These are phyloP conservation scores for Aspergillus latus DNA, from an alignment of 2,329 filamentous ascomycete species.

Conservation along the genomic window DNA sequence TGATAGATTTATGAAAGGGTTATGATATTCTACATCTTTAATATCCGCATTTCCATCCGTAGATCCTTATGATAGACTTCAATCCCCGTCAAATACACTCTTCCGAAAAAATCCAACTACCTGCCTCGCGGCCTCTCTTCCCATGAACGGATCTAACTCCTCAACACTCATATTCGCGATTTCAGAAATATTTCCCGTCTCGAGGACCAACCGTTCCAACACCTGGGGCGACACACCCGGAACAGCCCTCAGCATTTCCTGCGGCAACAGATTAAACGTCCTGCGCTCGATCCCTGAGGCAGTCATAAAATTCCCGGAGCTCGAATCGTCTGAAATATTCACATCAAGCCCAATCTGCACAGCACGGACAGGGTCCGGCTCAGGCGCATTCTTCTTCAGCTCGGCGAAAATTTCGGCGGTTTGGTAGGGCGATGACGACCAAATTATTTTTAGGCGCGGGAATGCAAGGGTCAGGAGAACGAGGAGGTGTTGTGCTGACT, in stretches of 20 bases:
- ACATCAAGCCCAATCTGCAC: slow-evolving; percentile 76
- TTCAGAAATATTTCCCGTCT: slow-evolving; percentile 74
- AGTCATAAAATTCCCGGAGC: slow-evolving; percentile 53
- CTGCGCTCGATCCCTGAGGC: slow-evolving; percentile 58
- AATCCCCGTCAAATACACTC: slow-evolving; percentile 53
- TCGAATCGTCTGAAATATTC: slow-evolving; percentile 36
- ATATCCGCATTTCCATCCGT: background rate
- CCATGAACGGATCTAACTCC: slow-evolving; percentile 72
- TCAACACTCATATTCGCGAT: slow-evolving; percentile 80
- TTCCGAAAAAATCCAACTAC: slow-evolving; percentile 81
- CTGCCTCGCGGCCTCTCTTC: slow-evolving; percentile 71
- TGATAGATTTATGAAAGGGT: slow-evolving; percentile 37
- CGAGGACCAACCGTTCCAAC: slow-evolving; percentile 68
- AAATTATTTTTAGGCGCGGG: slow-evolving; percentile 84
- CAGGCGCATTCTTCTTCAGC: slow-evolving; percentile 82
- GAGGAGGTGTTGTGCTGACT: slow-evolving; percentile 86
- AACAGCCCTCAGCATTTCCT: slow-evolving; percentile 84
- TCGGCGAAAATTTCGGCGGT: slow-evolving; percentile 96
- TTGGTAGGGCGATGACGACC: slow-evolving; percentile 90
- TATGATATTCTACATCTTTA: slow-evolving; percentile 31
- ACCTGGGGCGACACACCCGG: slow-evolving; percentile 83
- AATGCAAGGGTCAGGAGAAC: slow-evolving; percentile 92
- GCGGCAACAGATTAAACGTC: slow-evolving; percentile 77
- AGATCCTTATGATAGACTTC: slow-evolving; percentile 6
- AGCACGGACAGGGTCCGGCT: slow-evolving; percentile 86